Evolutionary conservation across 2,329 filamentous ascomycete genomes (phyloP).

Genomic region (Pezicula carpinea): DNA sequence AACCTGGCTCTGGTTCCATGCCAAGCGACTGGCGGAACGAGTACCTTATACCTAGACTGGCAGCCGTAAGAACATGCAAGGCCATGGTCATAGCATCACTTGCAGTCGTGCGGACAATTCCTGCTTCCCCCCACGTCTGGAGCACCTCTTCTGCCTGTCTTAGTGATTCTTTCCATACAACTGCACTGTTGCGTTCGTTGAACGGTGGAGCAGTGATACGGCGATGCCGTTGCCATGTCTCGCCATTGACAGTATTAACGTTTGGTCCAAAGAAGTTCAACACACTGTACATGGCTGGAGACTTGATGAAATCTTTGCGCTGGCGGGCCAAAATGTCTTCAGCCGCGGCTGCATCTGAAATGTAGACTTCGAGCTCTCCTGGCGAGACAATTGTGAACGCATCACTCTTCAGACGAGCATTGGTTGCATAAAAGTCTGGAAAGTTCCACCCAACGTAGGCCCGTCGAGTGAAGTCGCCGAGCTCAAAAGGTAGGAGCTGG

Average conservation of each 20-base stretch:
- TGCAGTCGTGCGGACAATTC: constrained; percentile 15
- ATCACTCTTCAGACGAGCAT: constrained; percentile 6
- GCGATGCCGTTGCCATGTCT: constrained; percentile 39
- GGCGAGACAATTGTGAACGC: constrained; percentile 10
- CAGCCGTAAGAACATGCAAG: constrained; percentile 46
- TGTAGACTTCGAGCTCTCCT: constrained; percentile 2
- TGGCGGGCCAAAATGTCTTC: constrained; percentile 11
- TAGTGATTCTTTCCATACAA: constrained; percentile 35
- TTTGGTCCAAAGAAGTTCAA: constrained; percentile 30
- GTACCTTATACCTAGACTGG: constrained; percentile 37
- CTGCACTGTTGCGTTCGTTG: constrained; percentile 35
- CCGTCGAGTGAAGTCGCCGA: constrained; percentile 6
- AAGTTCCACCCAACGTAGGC: constrained; percentile 7
- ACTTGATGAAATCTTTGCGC: constrained; percentile 14
- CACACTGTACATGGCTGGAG: constrained; percentile 10
- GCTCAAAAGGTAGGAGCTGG: constrained; percentile 2
- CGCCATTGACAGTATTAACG: constrained; percentile 27
- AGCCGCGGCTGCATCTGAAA: constrained; percentile 9
- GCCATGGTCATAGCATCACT: constrained; percentile 43
- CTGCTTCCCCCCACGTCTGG: constrained; percentile 13
- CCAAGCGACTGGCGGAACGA: constrained; percentile 8
- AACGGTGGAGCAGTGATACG: constrained; percentile 37
- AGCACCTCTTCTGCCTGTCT: constrained; percentile 30
- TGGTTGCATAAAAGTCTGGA: constrained; percentile 5
- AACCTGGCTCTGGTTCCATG: constrained; percentile 7